Percentiles rank a stretch among this genome's conserved stretches.
phyloP scores from a whole-genome alignment of 2,329 filamentous ascomycete species.

The Beauveria sp. region DNA sequence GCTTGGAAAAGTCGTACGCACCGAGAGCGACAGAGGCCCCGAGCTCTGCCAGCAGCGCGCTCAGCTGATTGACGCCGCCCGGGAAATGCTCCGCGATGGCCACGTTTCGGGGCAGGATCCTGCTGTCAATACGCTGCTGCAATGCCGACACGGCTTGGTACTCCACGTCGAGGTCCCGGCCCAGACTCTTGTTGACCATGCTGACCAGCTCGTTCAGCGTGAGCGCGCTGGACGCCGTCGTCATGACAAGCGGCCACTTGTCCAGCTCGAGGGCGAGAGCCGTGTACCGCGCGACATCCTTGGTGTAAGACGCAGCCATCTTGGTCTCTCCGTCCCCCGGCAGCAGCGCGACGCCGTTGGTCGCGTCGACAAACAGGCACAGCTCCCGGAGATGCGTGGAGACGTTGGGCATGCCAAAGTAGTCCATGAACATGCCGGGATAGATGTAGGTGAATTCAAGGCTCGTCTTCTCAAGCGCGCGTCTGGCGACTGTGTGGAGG shows the following conservation, averaged over 20 bases:
- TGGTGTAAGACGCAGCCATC: conserved; percentile 26
- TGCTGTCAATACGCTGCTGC: conserved; percentile 16
- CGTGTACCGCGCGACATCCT: conserved; percentile 23
- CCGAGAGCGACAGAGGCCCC: conserved; percentile 23
- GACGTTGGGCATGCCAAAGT: conserved; percentile 24
- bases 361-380: conserved; percentile 23
- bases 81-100: conserved; percentile 22
- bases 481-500: conserved; percentile 21
- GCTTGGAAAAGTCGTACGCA: conserved; percentile 20
- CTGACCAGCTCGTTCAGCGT: conserved; percentile 22
- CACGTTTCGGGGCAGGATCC: conserved; percentile 20
- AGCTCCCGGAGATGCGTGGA: conserved; percentile 20
- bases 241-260: conserved; percentile 22
- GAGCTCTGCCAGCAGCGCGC: conserved; percentile 23
- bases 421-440: conserved; percentile 30
- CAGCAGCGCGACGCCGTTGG: conserved; percentile 19
- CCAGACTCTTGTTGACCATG: conserved; percentile 25
- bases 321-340: conserved; percentile 23
- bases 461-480: conserved; percentile 22
- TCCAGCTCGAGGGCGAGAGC: conserved; percentile 23
- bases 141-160: conserved; percentile 21
- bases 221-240: conserved; percentile 20
- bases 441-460: conserved; percentile 28
- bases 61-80: conserved; percentile 17
- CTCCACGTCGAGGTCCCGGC: conserved; percentile 18